These are phyloP conservation scores for Salvia hispanica DNA, from an alignment of 257 asterid species.

Conservation along the genomic window DNA sequence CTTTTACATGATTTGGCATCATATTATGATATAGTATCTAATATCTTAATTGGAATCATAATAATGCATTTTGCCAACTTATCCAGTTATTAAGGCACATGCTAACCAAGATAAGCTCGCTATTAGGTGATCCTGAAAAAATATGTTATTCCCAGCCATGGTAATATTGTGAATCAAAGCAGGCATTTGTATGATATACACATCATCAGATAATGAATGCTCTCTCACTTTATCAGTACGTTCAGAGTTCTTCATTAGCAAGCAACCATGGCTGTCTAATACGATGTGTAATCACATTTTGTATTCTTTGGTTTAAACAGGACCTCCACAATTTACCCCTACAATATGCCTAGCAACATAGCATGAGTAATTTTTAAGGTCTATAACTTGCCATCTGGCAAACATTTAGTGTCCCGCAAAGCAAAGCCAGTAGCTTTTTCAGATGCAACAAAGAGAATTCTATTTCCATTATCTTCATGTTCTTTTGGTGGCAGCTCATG, in stretches of 20 bases:
- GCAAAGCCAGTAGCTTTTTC: conserved; percentile 18
- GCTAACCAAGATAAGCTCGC: conserved; percentile 16
- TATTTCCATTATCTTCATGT: conserved; percentile 17
- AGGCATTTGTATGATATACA: conserved; percentile 10
- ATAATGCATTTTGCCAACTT: conserved; percentile 9
- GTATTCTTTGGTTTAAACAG: conserved; percentile 27
- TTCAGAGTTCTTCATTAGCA: conserved; percentile 16
- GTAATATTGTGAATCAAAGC: conserved; percentile 18
- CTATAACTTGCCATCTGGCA: conserved; percentile 17
- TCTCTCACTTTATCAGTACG: not conserved
- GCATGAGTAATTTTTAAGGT: conserved; percentile 15
- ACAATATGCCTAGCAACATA: conserved; percentile 2
- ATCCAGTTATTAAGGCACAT: conserved; percentile 11
- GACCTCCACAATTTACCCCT: conserved; percentile 28
- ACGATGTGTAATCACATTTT: conserved; percentile 1
- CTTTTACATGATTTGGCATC: conserved; percentile 1
- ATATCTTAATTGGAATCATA: conserved; percentile 17
- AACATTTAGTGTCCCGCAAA: conserved; percentile 6
- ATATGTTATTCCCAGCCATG: too few species aligned
- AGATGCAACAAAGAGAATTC: not conserved
- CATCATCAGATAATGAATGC: conserved; percentile 13
- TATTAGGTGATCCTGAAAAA: too few species aligned
- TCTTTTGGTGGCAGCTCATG: conserved; percentile 24
- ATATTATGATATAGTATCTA: not conserved
- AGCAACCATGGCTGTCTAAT: not conserved